A percentile compares a stretch with the other conserved stretches of the same genome.
Evolutionary conservation across 2,329 filamentous ascomycete species (phyloP).

Genomic region (Aspergillus udagawae): DNA sequence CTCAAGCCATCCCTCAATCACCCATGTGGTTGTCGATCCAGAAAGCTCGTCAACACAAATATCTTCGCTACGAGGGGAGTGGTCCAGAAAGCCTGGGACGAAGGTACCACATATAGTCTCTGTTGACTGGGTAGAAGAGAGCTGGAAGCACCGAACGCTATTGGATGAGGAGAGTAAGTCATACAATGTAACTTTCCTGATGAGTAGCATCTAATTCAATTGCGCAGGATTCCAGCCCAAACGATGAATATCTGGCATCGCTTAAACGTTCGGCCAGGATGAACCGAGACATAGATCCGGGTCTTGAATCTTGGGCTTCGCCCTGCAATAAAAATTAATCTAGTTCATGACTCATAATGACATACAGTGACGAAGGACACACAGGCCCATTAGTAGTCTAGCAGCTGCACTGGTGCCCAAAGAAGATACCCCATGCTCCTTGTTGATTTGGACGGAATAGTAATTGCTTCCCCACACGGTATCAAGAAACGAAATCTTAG

Average conservation of each 20-base stretch:
- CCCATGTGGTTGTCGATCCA: slow-evolving; percentile 67
- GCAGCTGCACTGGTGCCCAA: neutral
- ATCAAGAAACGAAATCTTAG: neutral
- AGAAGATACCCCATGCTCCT: neutral
- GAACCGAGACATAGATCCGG: neutral
- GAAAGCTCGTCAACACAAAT: slow-evolving; percentile 44
- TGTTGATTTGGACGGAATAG: neutral
- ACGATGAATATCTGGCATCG: neutral
- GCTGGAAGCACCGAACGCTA: slow-evolving; percentile 73
- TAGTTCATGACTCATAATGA: neutral
- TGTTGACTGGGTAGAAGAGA: slow-evolving; percentile 69
- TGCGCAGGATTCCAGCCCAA: neutral
- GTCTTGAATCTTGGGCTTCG: neutral
- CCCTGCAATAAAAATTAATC: neutral
- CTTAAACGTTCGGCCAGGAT: neutral
- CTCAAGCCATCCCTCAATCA: slow-evolving; percentile 54
- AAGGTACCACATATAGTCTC: slow-evolving; percentile 66
- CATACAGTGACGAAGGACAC: neutral
- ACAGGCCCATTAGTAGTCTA: neutral
- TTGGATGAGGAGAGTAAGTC: slow-evolving; percentile 68
- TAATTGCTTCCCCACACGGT: neutral
- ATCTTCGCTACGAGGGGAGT: slow-evolving; percentile 25
- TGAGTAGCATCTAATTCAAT: neutral
- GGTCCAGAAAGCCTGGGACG: slow-evolving; percentile 30
- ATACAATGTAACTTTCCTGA: neutral